Percentiles rank a stretch among this genome's conserved stretches.
phyloP scores from a whole-genome alignment of 768 basidiomycete genomes.

The Lactarius vividus region DNA sequence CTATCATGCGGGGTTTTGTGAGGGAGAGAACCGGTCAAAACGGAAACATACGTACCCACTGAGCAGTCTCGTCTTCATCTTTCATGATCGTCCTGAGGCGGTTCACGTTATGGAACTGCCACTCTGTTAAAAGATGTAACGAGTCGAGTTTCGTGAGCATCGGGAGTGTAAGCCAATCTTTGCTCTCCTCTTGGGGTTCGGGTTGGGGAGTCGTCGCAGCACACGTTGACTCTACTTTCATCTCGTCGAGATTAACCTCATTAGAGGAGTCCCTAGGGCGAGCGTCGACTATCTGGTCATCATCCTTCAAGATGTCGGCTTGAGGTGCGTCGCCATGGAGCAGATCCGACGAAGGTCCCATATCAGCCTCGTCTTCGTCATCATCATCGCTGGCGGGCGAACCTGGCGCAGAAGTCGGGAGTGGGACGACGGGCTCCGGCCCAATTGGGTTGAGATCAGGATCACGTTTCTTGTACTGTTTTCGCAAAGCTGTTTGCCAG shows the following conservation, averaged over 20 bases:
- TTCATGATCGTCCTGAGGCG: slow-evolving; percentile 72
- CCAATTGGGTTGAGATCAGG: slow-evolving; percentile 73
- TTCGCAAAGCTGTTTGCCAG: slow-evolving; percentile 76
- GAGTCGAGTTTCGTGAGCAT: slow-evolving; percentile 74
- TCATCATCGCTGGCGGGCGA: slow-evolving; percentile 25
- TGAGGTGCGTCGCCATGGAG: neutral
- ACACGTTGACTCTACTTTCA: slow-evolving; percentile 16
- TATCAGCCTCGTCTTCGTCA: slow-evolving; percentile 26
- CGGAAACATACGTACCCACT: slow-evolving; percentile 57
- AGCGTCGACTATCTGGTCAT: neutral
- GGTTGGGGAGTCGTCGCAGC: slow-evolving; percentile 15
- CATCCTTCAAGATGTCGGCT: neutral
- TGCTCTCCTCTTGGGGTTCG: slow-evolving; percentile 40
- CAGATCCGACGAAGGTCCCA: slow-evolving; percentile 1
- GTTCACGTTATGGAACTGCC: slow-evolving; percentile 82
- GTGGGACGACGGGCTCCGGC: slow-evolving; percentile 43
- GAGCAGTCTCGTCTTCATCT: slow-evolving; percentile 69
- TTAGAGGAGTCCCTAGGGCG: neutral
- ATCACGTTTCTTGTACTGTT: slow-evolving; percentile 72
- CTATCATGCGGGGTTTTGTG: slow-evolving; percentile 38
- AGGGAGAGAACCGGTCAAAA: slow-evolving; percentile 1
- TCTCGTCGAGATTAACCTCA: slow-evolving; percentile 4
- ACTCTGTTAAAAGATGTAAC: slow-evolving; percentile 70
- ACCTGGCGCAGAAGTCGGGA: slow-evolving; percentile 28
- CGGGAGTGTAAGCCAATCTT: slow-evolving; percentile 69